Evolutionary conservation across 2,329 filamentous ascomycete species (phyloP).

Genomic region (Rhynchosporium agropyri): DNA sequence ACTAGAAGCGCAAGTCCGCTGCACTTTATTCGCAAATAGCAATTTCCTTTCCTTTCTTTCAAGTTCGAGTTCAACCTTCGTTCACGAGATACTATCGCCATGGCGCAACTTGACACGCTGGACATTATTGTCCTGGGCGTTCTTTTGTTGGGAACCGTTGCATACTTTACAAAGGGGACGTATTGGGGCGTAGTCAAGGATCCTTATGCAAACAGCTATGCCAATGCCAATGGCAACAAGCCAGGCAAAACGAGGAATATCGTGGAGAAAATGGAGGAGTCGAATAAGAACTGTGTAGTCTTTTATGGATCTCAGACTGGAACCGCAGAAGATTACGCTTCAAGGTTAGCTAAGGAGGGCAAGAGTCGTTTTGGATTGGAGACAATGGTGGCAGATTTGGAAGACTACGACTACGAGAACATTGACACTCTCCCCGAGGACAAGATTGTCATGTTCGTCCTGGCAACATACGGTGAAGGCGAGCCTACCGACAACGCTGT

Average conservation of each 20-base stretch:
- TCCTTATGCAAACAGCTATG: conserved; percentile 78
- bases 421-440: conserved; percentile 86
- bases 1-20: not conserved
- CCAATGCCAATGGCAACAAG: conserved; percentile 70
- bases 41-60: not conserved
- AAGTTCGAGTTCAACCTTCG: not conserved
- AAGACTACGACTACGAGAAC: conserved; percentile 97
- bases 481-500: conserved; percentile 99
- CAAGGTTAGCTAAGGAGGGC: conserved; percentile 93
- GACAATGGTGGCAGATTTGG: conserved; percentile 97
- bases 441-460: conserved; percentile 91
- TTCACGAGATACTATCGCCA: conserved; percentile 47
- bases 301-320: conserved; percentile 99
- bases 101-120: conserved; percentile 96
- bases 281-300: conserved; percentile 94
- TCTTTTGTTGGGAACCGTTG: conserved; percentile 82
- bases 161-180: conserved; percentile 97
- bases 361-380: conserved; percentile 94
- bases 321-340: conserved; percentile 97
- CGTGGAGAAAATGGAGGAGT: conserved; percentile 93
- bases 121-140: conserved; percentile 88
- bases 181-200: conserved; percentile 90
- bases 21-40: not conserved
- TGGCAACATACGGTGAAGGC: conserved; percentile 97
- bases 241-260: conserved; percentile 88